Evolutionary conservation across 306 rosid species (phyloP).

Genomic region (Morella rubra): DNA sequence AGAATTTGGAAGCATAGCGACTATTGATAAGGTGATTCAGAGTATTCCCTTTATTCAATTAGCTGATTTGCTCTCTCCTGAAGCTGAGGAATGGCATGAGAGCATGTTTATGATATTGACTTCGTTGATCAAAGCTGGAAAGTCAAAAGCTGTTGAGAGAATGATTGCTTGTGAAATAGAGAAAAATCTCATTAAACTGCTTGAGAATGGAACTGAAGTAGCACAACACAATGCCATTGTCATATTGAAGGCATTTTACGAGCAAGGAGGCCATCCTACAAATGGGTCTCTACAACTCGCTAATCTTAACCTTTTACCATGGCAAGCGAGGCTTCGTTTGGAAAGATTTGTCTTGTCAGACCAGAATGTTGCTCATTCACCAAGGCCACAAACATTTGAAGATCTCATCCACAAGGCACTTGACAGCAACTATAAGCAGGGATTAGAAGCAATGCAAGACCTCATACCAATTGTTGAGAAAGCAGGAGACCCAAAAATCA

Average conservation of each 20-base stretch:
- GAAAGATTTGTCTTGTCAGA: no score
- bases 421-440: constrained; percentile 16
- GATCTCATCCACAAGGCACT: constrained; percentile 22
- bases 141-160: constrained; percentile 31
- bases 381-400: constrained; percentile 26
- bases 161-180: constrained; percentile 31
- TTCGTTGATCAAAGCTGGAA: constrained; percentile 30
- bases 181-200: constrained; percentile 31
- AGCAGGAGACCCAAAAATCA: constrained; percentile 25
- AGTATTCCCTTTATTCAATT: constrained; percentile 22
- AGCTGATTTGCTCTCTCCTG: constrained; percentile 30
- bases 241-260: constrained; percentile 27
- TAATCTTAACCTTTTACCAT: no score
- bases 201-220: constrained; percentile 31
- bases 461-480: constrained; percentile 33
- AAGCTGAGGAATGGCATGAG: constrained; percentile 36
- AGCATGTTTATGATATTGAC: constrained; percentile 30
- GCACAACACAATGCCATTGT: constrained; percentile 32
- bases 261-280: no score
- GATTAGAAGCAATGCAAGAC: constrained; percentile 30
- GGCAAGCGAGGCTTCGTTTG: no score
- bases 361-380: constrained; percentile 9
- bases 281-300: no score
- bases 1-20: constrained; percentile 28
- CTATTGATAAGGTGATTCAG: constrained; percentile 28